Percentiles rank a stretch among this genome's conserved stretches.
Conservation (phyloP, 768 basidiomycete genomes). For the Boletus insuetus region DNA sequence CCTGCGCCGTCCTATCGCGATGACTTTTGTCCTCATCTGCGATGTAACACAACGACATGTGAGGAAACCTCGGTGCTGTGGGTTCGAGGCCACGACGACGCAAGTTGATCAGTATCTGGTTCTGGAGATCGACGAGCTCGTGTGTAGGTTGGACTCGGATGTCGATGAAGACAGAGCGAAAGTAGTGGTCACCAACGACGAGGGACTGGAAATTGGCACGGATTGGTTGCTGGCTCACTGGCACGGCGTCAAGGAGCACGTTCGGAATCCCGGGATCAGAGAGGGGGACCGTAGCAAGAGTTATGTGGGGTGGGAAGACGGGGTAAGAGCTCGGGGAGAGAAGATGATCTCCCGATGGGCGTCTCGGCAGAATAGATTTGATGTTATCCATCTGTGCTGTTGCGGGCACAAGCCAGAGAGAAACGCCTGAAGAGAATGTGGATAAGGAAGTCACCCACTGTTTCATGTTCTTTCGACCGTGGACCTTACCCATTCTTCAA, state of each 20-base stretch:
- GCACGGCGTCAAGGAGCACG: slow-evolving; percentile 40
- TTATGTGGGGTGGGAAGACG: slow-evolving; percentile 66
- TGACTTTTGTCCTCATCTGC: slow-evolving; percentile 58
- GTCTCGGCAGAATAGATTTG: slow-evolving; percentile 45
- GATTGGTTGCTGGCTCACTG: slow-evolving; percentile 34
- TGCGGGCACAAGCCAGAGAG: slow-evolving; percentile 71
- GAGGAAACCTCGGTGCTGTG: slow-evolving; percentile 60
- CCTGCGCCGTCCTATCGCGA: slow-evolving; percentile 46
- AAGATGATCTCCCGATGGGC: slow-evolving; percentile 11
- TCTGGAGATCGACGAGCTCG: slow-evolving; percentile 49
- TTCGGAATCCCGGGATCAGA: background rate
- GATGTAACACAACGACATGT: slow-evolving; percentile 75
- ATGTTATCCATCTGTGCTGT: slow-evolving; percentile 43
- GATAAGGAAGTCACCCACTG: background rate
- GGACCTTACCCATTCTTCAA: slow-evolving; percentile 22
- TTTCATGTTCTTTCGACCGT: background rate
- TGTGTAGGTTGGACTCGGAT: slow-evolving; percentile 37
- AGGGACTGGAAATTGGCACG: slow-evolving; percentile 51
- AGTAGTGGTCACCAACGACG: slow-evolving; percentile 60
- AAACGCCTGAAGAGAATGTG: slow-evolving; percentile 40
- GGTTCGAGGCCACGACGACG: slow-evolving; percentile 36
- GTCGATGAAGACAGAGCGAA: slow-evolving; percentile 64
- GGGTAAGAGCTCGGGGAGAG: slow-evolving; percentile 51
- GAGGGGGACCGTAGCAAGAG: slow-evolving; percentile 48
- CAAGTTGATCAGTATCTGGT: slow-evolving; percentile 40